Base-by-base conservation (phyloP, 495 filamentous ascomycete genomes). In the Penicillium flavigenum region DNA sequence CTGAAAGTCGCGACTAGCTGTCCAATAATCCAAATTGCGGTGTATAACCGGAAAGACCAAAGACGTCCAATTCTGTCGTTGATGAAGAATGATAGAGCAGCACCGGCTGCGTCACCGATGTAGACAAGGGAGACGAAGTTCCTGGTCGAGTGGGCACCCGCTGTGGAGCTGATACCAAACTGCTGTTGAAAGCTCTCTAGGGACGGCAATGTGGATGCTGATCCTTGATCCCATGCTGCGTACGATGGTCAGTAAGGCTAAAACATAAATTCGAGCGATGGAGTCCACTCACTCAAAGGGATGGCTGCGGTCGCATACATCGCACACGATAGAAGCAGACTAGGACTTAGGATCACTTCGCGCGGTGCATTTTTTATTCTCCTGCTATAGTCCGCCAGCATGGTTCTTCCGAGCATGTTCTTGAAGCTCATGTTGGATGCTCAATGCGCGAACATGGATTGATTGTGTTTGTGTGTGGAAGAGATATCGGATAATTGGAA, bases 141-240 rank as follows among this genome's bases (percentile, higher is more conserved):
- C 14, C 29, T 43, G 11, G 29, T 61, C 4, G 58, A 45, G 24
- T 48, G 32, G 27, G 58, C 58, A 22, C 45, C 58, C 20, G 57
- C 52, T 3, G 4, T 42, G n/a, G 47, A 57, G 39, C 44, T 55
- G 20, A 64, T 61, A 22, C 45, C 38, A n/a, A 64, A 64, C 19
- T 64, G 54, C 44, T 51, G 7, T 12, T 53, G 24, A 29, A 64
- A 64, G 4, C 62, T 34, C 11, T 54, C 27, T 2, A 64, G 54
- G 22, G 62, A 60, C 16, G 62, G 42, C 5, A 63, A 31, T 4
- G 51, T 47, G 16, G 60, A 41, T 8, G 50, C 42, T 5, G 60
- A 59, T 20, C 60, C 60, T 63, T 63, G 60, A 39, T 63, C 60
- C 60, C 60, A 63, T 29, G 50, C 60, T 63, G 38, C 34, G 14